phyloP scores from a whole-genome alignment of 2,329 filamentous ascomycete genomes.

The Leptographium procerum region DNA sequence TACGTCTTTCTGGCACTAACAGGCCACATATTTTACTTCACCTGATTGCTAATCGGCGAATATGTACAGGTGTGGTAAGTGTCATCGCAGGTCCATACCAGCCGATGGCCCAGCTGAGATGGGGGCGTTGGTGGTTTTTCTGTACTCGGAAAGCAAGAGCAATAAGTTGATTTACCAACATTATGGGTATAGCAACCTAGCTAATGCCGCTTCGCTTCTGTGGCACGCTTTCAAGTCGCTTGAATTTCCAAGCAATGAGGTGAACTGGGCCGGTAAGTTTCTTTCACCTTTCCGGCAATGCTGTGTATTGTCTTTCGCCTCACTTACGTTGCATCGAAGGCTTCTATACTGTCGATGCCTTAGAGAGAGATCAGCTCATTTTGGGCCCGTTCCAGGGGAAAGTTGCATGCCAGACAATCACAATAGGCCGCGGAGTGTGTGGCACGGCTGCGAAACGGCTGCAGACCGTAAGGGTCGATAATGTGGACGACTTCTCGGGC shows the following conservation, averaged over 20 bases:
- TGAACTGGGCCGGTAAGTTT: slow-evolving; percentile 64
- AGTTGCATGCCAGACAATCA: slow-evolving; percentile 67
- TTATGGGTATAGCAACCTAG: slow-evolving; percentile 48
- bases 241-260: slow-evolving; percentile 48
- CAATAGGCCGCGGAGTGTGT: slow-evolving; percentile 64
- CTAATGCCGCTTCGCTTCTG: slow-evolving; percentile 63
- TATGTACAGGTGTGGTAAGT: neutral
- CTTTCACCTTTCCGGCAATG: neutral
- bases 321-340: slow-evolving; percentile 28
- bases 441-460: slow-evolving; percentile 52
- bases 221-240: slow-evolving; percentile 74
- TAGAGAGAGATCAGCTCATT: slow-evolving; percentile 41
- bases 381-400: slow-evolving; percentile 74
- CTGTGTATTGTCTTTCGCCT: neutral
- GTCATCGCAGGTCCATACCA: too few relatives aligned
- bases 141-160: neutral
- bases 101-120: neutral
- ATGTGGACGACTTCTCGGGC: slow-evolving; percentile 65
- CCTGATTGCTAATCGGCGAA: slow-evolving; percentile 14
- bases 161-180: neutral
- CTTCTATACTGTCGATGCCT: slow-evolving; percentile 57
- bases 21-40: slow-evolving; percentile 14
- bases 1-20: slow-evolving; percentile 25
- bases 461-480: slow-evolving; percentile 53
- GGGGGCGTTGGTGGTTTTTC: too few relatives aligned